Conservation (phyloP, 2,329 filamentous ascomycete genomes). For the Neonectria neomacrospora region DNA sequence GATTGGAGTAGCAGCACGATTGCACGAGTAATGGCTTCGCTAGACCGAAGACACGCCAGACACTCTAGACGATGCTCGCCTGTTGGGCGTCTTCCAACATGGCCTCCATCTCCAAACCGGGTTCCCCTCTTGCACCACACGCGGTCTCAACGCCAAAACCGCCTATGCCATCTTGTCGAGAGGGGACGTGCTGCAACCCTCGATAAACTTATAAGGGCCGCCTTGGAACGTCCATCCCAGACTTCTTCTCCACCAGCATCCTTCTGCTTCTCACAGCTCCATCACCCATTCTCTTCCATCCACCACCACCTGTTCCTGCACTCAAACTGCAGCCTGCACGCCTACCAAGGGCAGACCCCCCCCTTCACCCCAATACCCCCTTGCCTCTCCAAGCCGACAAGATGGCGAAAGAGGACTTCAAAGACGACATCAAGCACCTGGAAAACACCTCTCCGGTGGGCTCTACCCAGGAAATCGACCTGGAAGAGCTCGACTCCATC, state of each 20-base stretch:
- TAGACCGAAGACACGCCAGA: too few species aligned
- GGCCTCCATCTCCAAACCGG: neutral
- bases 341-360: neutral
- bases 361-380: neutral
- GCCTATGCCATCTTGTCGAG: constrained; percentile 9
- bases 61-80: neutral
- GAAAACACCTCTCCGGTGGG: constrained; percentile 30
- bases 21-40: constrained; percentile 23
- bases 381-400: constrained; percentile 14
- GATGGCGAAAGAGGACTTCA: constrained; percentile 37
- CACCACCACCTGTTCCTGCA: constrained; percentile 11
- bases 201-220: constrained; percentile 34
- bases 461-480: constrained; percentile 33
- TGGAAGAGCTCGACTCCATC: constrained; percentile 42
- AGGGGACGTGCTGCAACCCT: constrained; percentile 30
- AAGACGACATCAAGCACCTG: constrained; percentile 37
- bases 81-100: neutral
- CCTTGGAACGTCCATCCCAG: constrained; percentile 22
- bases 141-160: constrained; percentile 4
- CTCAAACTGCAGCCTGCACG: neutral
- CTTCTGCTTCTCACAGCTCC: constrained; percentile 14
- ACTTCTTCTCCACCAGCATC: constrained; percentile 27
- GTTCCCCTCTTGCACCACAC: constrained; percentile 5
- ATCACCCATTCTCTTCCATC: neutral
- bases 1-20: constrained; percentile 8